These are phyloP conservation scores for Leccinum disarticulatum DNA, from an alignment of 768 basidiomycete genomes.

Conservation along the genomic window DNA sequence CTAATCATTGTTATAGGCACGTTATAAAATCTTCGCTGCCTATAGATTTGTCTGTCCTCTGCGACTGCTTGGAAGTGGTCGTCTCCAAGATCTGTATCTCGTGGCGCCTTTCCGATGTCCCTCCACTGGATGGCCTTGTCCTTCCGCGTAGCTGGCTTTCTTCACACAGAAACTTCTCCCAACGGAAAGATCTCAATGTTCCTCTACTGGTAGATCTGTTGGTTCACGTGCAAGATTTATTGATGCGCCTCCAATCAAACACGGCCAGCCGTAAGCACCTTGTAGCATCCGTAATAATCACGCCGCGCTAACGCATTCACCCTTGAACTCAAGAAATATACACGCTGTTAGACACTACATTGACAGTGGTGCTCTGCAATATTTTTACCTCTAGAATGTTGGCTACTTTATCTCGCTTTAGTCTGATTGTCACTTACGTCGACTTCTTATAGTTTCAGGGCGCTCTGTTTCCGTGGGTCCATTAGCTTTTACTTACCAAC, in stretches of 20 bases:
- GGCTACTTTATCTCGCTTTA: slow-evolving; percentile 20
- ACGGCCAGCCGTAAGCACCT: slow-evolving; percentile 25
- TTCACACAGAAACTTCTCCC: slow-evolving; percentile 13
- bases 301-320: neutral
- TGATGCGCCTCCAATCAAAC: slow-evolving; percentile 34
- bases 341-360: slow-evolving; percentile 6
- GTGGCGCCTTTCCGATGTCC: slow-evolving; percentile 19
- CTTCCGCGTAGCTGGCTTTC: slow-evolving; percentile 58
- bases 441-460: slow-evolving; percentile 41
- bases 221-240: slow-evolving; percentile 19
- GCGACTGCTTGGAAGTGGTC: slow-evolving; percentile 50
- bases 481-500: neutral
- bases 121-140: slow-evolving; percentile 43
- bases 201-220: slow-evolving; percentile 40
- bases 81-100: slow-evolving; percentile 42
- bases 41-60: slow-evolving; percentile 49
- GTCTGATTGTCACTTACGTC: neutral
- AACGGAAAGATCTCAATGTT: slow-evolving; percentile 21
- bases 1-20: slow-evolving; percentile 36
- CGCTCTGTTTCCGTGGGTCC: slow-evolving; percentile 47
- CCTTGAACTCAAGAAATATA: neutral
- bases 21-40: slow-evolving; percentile 36
- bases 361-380: slow-evolving; percentile 27
- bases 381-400: slow-evolving; percentile 50
- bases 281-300: neutral